These are phyloP conservation scores for Esteya vermicola DNA, from an alignment of 2,329 filamentous ascomycete genomes.

Conservation along the genomic window DNA sequence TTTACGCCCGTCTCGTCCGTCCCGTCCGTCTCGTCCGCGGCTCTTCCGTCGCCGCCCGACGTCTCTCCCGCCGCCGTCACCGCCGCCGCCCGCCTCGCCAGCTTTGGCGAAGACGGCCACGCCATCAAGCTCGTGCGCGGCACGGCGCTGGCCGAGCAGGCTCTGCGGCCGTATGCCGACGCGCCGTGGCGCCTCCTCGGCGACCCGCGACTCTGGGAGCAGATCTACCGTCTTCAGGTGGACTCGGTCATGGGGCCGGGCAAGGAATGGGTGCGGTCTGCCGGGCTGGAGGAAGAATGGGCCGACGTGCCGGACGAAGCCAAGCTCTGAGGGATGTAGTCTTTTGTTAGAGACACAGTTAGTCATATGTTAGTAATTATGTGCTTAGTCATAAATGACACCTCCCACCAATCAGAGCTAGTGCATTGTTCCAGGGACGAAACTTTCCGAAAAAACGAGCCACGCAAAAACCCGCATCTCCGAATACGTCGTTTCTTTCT, in stretches of 20 bases:
- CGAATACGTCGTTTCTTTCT: neutral
- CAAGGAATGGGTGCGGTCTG: constrained; percentile 43
- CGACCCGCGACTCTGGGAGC: constrained; percentile 43
- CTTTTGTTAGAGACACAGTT: too few relatives aligned
- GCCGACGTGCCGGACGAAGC: too few relatives aligned
- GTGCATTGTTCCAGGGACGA: constrained; percentile 14
- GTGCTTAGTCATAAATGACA: neutral
- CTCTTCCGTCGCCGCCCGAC: neutral
- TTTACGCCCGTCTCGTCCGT: too few relatives aligned
- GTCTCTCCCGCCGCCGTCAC: constrained; percentile 31
- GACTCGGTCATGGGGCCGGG: constrained; percentile 43
- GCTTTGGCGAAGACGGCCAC: constrained; percentile 64
- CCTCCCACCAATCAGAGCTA: constrained; percentile 22
- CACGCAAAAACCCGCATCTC: constrained; percentile 10
- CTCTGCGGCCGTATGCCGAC: constrained; percentile 25
- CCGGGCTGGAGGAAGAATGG: constrained; percentile 54
- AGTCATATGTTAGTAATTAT: too few relatives aligned
- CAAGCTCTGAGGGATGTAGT: too few relatives aligned
- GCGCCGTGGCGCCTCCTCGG: constrained; percentile 37
- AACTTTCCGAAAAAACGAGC: constrained; percentile 11
- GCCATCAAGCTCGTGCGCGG: constrained; percentile 61
- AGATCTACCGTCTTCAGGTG: constrained; percentile 44
- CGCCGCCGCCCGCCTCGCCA: constrained; percentile 31
- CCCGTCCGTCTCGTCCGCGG: neutral
- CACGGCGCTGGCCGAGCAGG: constrained; percentile 42